Conservation (phyloP, 768 basidiomycete species). For the Leccinum variicolor region DNA sequence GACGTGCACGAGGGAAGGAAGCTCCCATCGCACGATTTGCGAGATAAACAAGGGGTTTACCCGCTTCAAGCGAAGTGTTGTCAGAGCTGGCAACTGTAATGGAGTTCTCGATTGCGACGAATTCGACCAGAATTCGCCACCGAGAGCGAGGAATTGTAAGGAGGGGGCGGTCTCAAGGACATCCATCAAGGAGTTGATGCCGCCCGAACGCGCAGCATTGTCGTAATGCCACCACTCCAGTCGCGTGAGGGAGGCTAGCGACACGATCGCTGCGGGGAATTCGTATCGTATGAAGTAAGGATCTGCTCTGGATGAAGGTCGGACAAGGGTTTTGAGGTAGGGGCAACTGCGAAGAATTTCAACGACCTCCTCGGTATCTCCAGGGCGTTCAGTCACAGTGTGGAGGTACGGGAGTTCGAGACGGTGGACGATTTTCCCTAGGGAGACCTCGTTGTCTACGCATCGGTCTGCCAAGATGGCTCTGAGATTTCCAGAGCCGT, state of each 20-base stretch:
- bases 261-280: constrained; percentile 45
- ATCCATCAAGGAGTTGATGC: constrained; percentile 56
- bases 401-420: constrained; percentile 55
- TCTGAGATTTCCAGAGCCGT: constrained; percentile 30
- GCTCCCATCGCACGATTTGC: constrained; percentile 45
- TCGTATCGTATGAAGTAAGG: constrained; percentile 43
- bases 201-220: constrained; percentile 56
- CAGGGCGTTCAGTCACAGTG: constrained; percentile 39
- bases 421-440: constrained; percentile 46
- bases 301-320: constrained; percentile 35
- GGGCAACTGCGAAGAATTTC: constrained; percentile 49
- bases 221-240: constrained; percentile 68
- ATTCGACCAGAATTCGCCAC: constrained; percentile 39
- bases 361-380: constrained; percentile 34
- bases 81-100: constrained; percentile 43
- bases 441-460: constrained; percentile 14
- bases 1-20: constrained; percentile 52
- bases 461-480: constrained; percentile 24
- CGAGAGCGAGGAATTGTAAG: constrained; percentile 55
- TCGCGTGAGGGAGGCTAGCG: constrained; percentile 50
- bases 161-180: constrained; percentile 54
- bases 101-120: constrained; percentile 16
- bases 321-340: constrained; percentile 51
- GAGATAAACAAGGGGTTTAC: constrained; percentile 50
- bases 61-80: constrained; percentile 51